These are phyloP conservation scores for Nigrospora sphaerica DNA, from an alignment of 2,329 filamentous ascomycete genomes.

Conservation along the genomic window DNA sequence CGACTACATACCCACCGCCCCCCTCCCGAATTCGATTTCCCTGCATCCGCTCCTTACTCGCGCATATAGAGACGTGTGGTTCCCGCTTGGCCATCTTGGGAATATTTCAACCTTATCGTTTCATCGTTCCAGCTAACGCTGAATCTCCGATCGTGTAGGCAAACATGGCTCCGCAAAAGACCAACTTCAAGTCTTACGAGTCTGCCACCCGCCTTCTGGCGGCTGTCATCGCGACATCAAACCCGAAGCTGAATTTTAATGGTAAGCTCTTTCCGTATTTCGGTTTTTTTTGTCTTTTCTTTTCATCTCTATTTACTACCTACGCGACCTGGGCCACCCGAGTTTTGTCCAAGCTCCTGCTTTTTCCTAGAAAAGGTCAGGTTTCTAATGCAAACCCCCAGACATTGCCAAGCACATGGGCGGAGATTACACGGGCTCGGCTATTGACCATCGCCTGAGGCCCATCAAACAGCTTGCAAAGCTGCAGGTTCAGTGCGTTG, in stretches of 20 bases:
- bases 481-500: conserved; percentile 22
- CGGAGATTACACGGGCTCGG: conserved; percentile 22
- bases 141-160: not conserved
- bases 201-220: conserved; percentile 52
- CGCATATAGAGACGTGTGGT: too few relatives aligned
- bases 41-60: too few relatives aligned
- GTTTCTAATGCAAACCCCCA: conserved; percentile 1
- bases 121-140: too few relatives aligned
- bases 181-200: conserved; percentile 56
- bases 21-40: too few relatives aligned
- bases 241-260: conserved; percentile 51
- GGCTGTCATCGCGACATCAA: conserved; percentile 51
- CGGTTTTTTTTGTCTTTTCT: not conserved
- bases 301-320: not conserved
- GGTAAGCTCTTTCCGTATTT: conserved; percentile 35
- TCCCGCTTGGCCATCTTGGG: too few relatives aligned
- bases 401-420: conserved; percentile 15
- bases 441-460: conserved; percentile 30
- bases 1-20: too few relatives aligned
- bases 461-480: conserved; percentile 29
- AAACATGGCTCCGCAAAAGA: conserved; percentile 36
- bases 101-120: too few relatives aligned
- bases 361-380: not conserved
- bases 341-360: not conserved
- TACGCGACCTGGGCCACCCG: not conserved